phyloP scores from a whole-genome alignment of 805 yeast species.

The Vanderwaltozyma tropicalis region DNA sequence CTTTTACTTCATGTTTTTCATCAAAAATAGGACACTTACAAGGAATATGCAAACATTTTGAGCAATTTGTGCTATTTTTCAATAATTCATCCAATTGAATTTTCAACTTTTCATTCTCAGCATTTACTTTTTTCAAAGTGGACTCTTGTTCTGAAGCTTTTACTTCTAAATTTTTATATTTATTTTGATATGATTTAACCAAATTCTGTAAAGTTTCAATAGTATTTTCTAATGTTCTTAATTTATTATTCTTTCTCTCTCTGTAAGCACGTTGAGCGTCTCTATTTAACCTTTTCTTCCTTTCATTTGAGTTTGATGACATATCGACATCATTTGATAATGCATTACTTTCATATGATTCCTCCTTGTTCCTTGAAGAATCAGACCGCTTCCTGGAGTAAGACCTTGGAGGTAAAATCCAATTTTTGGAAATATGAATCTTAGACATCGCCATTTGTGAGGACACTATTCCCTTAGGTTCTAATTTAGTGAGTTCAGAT shows the following conservation, averaged over 20 bases:
- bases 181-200: constrained; percentile 57
- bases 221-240: constrained; percentile 59
- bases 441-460: constrained; percentile 1
- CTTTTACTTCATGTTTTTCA: constrained; percentile 27
- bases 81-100: constrained; percentile 11
- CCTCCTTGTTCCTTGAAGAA: too few relatives aligned
- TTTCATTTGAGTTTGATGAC: constrained; percentile 40
- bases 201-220: constrained; percentile 29
- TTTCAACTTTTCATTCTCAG: constrained; percentile 5
- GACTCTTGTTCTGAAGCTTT: constrained; percentile 24
- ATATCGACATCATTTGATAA: neutral
- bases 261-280: constrained; percentile 92
- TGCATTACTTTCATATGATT: neutral
- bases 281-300: constrained; percentile 81
- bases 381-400: too few relatives aligned
- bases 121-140: too few relatives aligned
- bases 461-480: neutral
- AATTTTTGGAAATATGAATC: constrained; percentile 10
- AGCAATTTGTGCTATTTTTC: too few relatives aligned
- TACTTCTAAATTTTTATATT: constrained; percentile 19
- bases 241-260: constrained; percentile 74
- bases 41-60: too few relatives aligned
- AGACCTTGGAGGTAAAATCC: constrained; percentile 16
- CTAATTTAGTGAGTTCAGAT: neutral
- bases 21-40: constrained; percentile 3